Base-by-base conservation (phyloP, 2,329 filamentous ascomycete genomes). In the Bipolaris zeicola region DNA sequence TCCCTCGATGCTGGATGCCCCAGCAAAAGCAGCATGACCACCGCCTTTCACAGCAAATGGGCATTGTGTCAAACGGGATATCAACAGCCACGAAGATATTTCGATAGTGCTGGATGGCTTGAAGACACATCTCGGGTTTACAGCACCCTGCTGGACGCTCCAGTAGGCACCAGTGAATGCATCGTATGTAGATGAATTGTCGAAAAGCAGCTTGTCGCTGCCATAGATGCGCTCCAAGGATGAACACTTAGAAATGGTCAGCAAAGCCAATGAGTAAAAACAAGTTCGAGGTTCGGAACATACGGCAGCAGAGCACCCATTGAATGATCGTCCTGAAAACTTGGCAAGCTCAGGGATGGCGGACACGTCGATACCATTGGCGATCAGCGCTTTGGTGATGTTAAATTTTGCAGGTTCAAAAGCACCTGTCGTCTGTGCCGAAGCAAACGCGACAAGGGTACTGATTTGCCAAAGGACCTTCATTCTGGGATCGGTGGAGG, bases 11-110 rank as follows among this genome's bases (percentile, higher is more conserved):
- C 76, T 79, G 20, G 77, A 77, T 14, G 74, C 71, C n/a, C 78
- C 78, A 0, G 69, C 67, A 63, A 74, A 74, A 6, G 71, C 64
- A 22, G 73, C 73, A 58, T 82, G 80, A 2, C 80, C 80, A 28
- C 80, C 79, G 46, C 77, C 74, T 50, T 78, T 79, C 2, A 82
- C 72, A 2, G 78, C 77, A 52, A 80, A 80, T 74, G 66, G 69
- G 44, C 70, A 75, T 49, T 68, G 64, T 3, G 63, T 62, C 3
- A 68, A 57, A 20, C 66, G 63, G 20, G 67, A 65, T 3, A 70
- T 20, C 3, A 70, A 42, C 2, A 71, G 54, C 2, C 62, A 16
- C 0, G 58, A 60, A 6, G 67, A 70, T 1, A 71, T 66, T 6
- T 71, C 61, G 10, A 57, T 22, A 8, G 57, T 48, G 18, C 52